Base-by-base conservation (phyloP, 2,329 filamentous ascomycete genomes). In the Paraphaeosphaeria minitans region DNA sequence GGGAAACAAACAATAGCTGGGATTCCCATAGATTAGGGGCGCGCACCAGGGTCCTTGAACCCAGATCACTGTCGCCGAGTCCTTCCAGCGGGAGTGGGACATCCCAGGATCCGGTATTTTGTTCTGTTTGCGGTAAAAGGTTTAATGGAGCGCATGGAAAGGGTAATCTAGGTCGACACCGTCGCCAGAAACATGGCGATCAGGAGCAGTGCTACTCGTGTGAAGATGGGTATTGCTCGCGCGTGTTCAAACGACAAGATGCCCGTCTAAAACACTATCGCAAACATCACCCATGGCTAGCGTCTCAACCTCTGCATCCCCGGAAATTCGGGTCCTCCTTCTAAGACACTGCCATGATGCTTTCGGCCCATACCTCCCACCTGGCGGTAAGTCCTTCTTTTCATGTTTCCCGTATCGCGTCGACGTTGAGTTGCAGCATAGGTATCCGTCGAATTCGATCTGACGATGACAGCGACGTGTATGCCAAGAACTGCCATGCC, bases 241-340 rank as follows among this genome's bases (percentile, higher is more conserved):
- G 53, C 31, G 19, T 19, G 1, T 66, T 59, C 46, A 59, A 58
- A 22, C 37, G 64, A 16, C 41, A 59, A 24, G 64, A 66, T 42
- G 60, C 60, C 4, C 52, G 60, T 12, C 21, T 65, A 33, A 66
- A 65, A 37, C 64, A 66, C 27, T 58, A 63, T 22, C 52, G 64
- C 3, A 60, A 35, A 7, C 22, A 53, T 13, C 64, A 65, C 42
- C 41, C 48, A 7, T 13, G 41, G 3, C 54, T 31, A 12, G 54
- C 39, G 6, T 16, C 27, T 9, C 8, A 27, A 1, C 42, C 39
- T 31, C 24, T 37, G 27, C 6, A 45, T 4, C 8, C 45, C 12
- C 58, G 58, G 21, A 45, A 35, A 19, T 35, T 19, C 2, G 37
- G 35, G 39, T 22, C 16, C n/a, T n/a, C 37, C 16, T 16, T 5